Evolutionary conservation across 768 basidiomycete species (phyloP).

Genomic region (Lentinus brumalis): DNA sequence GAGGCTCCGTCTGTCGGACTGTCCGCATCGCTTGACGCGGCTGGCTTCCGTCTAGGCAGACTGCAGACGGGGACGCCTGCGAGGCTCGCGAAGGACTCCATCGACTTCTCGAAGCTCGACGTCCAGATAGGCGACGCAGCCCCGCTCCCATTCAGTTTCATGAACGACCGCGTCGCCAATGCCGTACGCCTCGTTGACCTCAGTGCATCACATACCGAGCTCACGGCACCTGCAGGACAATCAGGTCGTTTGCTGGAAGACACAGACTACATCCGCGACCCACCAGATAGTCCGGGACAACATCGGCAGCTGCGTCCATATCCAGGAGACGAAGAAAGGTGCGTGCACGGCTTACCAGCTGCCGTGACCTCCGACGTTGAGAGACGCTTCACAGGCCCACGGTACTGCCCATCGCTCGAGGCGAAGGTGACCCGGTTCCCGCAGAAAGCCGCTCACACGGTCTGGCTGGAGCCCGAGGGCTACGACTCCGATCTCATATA

Average conservation of each 20-base stretch:
- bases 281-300: slow-evolving; percentile 77
- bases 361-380: background rate
- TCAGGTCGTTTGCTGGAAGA: slow-evolving; percentile 74
- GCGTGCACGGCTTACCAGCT: background rate
- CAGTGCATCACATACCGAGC: background rate
- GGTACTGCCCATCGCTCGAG: slow-evolving; percentile 91
- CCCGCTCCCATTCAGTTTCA: slow-evolving; percentile 76
- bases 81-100: slow-evolving; percentile 67
- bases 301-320: slow-evolving; percentile 78
- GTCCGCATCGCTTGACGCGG: slow-evolving; percentile 69
- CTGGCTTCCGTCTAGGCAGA: slow-evolving; percentile 82
- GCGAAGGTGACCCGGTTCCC: slow-evolving; percentile 83
- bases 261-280: slow-evolving; percentile 70
- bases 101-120: slow-evolving; percentile 64
- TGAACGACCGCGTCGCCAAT: slow-evolving; percentile 70
- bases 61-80: slow-evolving; percentile 90
- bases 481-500: slow-evolving; percentile 90
- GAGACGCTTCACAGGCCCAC: slow-evolving; percentile 56
- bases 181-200: slow-evolving; percentile 44
- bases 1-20: slow-evolving; percentile 74
- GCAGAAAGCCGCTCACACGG: slow-evolving; percentile 65
- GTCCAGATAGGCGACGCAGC: slow-evolving; percentile 66
- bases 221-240: slow-evolving; percentile 48
- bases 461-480: slow-evolving; percentile 94
- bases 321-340: slow-evolving; percentile 90